A percentile compares a stretch with the other conserved stretches of the same genome.
Evolutionary conservation across 2,329 filamentous ascomycete species (phyloP).

Genomic region (Rachicladosporium sp.): DNA sequence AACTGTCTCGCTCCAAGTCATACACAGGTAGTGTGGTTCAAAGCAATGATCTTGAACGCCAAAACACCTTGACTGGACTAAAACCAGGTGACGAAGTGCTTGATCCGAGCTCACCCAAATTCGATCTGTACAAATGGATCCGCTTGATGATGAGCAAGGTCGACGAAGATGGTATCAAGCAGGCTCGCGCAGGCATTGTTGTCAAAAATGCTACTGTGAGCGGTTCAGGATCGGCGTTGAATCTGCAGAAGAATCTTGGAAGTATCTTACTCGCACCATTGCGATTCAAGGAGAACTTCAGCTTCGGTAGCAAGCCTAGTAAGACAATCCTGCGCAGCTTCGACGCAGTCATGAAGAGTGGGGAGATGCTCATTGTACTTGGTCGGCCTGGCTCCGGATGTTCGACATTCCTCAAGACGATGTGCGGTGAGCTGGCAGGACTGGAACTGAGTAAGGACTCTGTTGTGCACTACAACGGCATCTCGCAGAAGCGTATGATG

Average conservation of each 20-base stretch:
- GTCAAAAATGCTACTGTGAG: conserved; percentile 55
- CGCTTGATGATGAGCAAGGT: conserved; percentile 38
- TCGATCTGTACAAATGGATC: conserved; percentile 43
- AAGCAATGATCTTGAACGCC: conserved; percentile 12
- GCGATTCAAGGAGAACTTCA: conserved; percentile 44
- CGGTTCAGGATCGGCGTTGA: conserved; percentile 53
- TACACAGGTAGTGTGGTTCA: conserved; percentile 7
- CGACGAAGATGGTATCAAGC: conserved; percentile 43
- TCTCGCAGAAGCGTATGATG: conserved; percentile 28
- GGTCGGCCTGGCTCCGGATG: conserved; percentile 46
- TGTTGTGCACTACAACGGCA: conserved; percentile 51
- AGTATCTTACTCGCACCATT: conserved; percentile 48
- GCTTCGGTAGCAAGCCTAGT: conserved; percentile 32
- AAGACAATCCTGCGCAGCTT: conserved; percentile 46
- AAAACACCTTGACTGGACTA: conserved; percentile 24
- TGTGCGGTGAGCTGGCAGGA: conserved; percentile 49
- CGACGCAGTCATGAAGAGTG: conserved; percentile 39
- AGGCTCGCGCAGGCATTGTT: conserved; percentile 45
- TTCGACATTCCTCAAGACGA: conserved; percentile 50
- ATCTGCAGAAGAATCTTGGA: conserved; percentile 55
- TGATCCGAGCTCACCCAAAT: conserved; percentile 40
- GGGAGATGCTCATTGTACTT: conserved; percentile 36
- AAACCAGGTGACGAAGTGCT: conserved; percentile 36
- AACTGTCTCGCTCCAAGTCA: conserved; percentile 7
- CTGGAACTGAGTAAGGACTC: conserved; percentile 41